Base-by-base conservation (phyloP, 768 basidiomycete genomes). In the Mycena filopes region DNA sequence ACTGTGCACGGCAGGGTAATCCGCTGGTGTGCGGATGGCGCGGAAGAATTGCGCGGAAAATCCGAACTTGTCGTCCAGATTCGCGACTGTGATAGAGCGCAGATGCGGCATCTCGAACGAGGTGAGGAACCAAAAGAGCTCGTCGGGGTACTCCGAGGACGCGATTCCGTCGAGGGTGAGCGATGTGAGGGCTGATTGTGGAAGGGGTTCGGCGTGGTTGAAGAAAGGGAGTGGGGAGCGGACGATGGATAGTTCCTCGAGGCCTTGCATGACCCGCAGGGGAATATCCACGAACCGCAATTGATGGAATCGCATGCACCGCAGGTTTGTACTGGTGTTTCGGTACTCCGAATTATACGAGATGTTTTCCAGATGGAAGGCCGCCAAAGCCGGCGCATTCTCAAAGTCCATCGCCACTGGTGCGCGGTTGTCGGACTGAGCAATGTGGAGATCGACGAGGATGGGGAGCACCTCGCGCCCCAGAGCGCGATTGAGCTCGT, bases 41-140 rank as follows among this genome's bases (percentile, higher is more conserved):
- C 49, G 45, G 31, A 48, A 1, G n/a, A 63, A 41, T 38, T 55
- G 53, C 20, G 46, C 28, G 8, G 61, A 41, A 36, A 55, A 55
- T 13, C 23, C 42, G 13, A 42, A 28, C 38, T 33, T 49, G 6
- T 46, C 23, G 26, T 46, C 46, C 23, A 55, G 43, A 12, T 48
- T 28, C 13, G 25, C 43, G 36, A 63, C 18, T n/a, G 47, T 53
- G 12, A 55, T 26, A 21, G 31, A n/a, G 6, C 25, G 45, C 36
- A 63, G 61, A 18, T 49, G 61, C 18, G 61, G 61, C 61, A 63
- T 63, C 13, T 49, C 38, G 43, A 48, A 63, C 13, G 53, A 40
- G 9, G 38, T 40, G 9, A 55, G 20, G 42, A 63, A 63, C 21
- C 33, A 16, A 18, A 55, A 40, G 20, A 55, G 21, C n/a, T 47